Evolutionary conservation across 2,329 filamentous ascomycete genomes (phyloP).

Genomic region (Penicillium sp.): DNA sequence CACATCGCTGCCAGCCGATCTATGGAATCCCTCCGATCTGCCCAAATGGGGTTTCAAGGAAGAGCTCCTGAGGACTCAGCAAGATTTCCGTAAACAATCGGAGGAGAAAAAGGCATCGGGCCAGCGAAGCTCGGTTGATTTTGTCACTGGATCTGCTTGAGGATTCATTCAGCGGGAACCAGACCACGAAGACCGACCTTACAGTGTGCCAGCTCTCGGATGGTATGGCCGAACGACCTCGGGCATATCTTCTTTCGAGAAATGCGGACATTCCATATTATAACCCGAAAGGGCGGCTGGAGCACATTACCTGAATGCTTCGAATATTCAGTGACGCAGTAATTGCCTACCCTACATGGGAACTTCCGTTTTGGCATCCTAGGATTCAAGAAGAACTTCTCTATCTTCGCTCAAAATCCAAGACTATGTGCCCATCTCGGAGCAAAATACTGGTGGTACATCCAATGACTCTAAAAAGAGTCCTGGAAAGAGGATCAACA

Average conservation of each 20-base stretch:
- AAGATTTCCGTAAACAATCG: constrained; percentile 27
- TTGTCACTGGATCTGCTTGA: constrained; percentile 27
- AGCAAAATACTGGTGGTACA: background rate
- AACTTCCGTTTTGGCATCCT: background rate
- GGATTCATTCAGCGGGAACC: background rate
- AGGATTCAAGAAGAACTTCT: background rate
- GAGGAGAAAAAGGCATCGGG: constrained; percentile 30
- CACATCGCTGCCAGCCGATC: constrained; percentile 38
- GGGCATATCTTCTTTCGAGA: no score
- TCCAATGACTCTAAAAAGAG: background rate
- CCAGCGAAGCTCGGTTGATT: constrained; percentile 35
- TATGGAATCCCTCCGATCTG: constrained; percentile 35
- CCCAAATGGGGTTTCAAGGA: constrained; percentile 42
- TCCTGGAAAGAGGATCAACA: background rate
- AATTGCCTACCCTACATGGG: background rate
- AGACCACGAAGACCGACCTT: background rate
- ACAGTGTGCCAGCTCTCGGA: background rate
- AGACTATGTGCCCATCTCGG: background rate
- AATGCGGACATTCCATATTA: background rate
- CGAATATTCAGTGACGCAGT: background rate
- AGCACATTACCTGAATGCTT: background rate
- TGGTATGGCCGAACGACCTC: background rate
- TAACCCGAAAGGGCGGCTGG: background rate
- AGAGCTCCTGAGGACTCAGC: constrained; percentile 37
- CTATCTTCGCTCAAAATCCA: background rate